phyloP scores from a whole-genome alignment of 2,329 filamentous ascomycete genomes.

The Colletotrichum camelliae region DNA sequence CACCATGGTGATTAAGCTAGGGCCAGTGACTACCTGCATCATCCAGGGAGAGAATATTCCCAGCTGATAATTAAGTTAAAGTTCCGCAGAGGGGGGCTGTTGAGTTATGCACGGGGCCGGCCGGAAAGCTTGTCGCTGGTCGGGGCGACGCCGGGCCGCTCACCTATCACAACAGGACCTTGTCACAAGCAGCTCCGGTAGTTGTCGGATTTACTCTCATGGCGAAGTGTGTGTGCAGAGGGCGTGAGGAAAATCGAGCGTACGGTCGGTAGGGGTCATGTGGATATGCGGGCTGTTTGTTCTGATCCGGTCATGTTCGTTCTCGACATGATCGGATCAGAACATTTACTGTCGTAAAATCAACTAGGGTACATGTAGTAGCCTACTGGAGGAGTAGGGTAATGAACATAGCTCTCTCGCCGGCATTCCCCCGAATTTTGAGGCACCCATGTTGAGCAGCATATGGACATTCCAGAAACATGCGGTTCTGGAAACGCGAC shows the following conservation, averaged over 20 bases:
- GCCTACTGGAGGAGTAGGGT: neutral
- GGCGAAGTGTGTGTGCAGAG: neutral
- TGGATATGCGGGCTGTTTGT: neutral
- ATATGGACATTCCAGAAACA: neutral
- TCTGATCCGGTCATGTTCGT: neutral
- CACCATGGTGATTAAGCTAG: no score
- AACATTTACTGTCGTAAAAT: neutral
- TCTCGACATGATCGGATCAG: no score
- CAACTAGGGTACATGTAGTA: neutral
- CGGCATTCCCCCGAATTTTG: neutral
- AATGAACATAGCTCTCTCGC: neutral
- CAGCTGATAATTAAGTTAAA: neutral
- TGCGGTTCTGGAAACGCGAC: neutral
- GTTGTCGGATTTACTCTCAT: neutral
- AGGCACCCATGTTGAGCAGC: neutral
- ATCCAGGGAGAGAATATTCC: neutral
- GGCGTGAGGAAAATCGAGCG: neutral
- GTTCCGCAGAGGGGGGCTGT: neutral
- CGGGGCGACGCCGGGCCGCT: neutral
- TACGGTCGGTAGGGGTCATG: neutral
- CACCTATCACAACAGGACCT: neutral
- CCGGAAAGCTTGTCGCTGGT: neutral
- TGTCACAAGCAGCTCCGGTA: neutral
- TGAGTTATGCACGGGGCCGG: neutral
- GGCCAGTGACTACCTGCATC: neutral